Conservation (phyloP, 75 land plant species). For the Pinus albicaulis region DNA sequence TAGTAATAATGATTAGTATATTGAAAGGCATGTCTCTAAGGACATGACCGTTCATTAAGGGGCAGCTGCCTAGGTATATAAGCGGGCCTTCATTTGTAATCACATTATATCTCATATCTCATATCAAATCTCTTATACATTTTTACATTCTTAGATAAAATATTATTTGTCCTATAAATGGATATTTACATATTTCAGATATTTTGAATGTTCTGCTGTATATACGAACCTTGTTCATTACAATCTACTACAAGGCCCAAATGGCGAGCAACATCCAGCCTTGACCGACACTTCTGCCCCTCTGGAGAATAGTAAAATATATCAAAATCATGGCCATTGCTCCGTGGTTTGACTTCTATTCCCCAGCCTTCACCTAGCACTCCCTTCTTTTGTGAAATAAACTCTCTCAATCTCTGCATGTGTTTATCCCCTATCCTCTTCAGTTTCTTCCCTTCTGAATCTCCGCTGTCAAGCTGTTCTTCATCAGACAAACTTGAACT, state of each 20-base stretch:
- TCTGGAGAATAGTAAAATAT: slow-evolving; percentile 50
- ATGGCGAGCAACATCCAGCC: slow-evolving; percentile 60
- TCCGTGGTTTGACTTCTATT: slow-evolving; percentile 39
- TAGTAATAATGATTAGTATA: too few species aligned
- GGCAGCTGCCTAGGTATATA: too few species aligned
- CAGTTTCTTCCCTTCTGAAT: slow-evolving; percentile 12
- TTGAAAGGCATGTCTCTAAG: too few species aligned
- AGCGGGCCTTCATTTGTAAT: too few species aligned
- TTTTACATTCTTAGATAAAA: too few species aligned
- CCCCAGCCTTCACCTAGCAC: slow-evolving; percentile 60
- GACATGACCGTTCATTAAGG: too few species aligned
- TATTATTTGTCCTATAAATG: too few species aligned
- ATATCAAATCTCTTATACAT: too few species aligned
- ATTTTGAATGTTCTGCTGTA: too few species aligned
- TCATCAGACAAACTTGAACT: slow-evolving; percentile 16
- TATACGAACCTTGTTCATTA: too few species aligned
- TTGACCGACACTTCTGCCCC: slow-evolving; percentile 58
- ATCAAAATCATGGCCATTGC: not conserved
- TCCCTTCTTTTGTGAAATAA: slow-evolving; percentile 41
- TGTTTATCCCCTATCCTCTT: slow-evolving; percentile 21
- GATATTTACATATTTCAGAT: too few species aligned
- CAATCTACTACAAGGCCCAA: slow-evolving; percentile 36
- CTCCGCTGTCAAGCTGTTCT: slow-evolving; percentile 6
- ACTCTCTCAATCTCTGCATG: slow-evolving; percentile 55
- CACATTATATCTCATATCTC: too few species aligned